These are phyloP conservation scores for Aspergillus felis DNA, from an alignment of 2,329 filamentous ascomycete genomes.

Conservation along the genomic window DNA sequence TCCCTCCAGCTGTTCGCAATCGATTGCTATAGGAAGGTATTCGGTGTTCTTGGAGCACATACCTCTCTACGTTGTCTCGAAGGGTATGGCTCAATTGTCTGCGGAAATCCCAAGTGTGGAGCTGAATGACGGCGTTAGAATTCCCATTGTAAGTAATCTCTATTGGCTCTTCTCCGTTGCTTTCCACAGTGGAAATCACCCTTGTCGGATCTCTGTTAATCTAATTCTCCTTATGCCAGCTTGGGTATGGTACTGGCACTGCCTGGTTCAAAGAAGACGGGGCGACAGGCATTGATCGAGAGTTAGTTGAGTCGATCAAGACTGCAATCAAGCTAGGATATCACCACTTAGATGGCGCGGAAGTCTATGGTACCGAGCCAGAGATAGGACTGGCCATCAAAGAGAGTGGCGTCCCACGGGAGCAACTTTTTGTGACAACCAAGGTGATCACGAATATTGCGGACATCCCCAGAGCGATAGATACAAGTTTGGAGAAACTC, in stretches of 20 bases:
- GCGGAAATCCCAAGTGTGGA: conserved; percentile 32
- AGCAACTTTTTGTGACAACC: conserved; percentile 52
- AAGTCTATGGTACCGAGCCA: conserved; percentile 50
- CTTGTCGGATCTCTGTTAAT: not conserved
- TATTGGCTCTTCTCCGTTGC: conserved; percentile 1
- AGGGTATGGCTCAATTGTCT: not conserved
- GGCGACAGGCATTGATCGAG: conserved; percentile 48
- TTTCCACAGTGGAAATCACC: not conserved
- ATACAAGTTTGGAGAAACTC: conserved; percentile 56
- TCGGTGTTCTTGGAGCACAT: not conserved
- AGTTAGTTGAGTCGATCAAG: conserved; percentile 54
- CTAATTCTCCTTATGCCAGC: conserved; percentile 28
- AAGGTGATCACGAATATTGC: conserved; percentile 53
- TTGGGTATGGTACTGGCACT: conserved; percentile 62
- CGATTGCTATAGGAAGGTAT: not conserved
- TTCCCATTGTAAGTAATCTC: conserved; percentile 49
- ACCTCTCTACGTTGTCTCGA: not conserved
- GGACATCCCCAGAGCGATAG: conserved; percentile 55
- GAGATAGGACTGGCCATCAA: conserved; percentile 49
- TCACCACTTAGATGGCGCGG: conserved; percentile 60
- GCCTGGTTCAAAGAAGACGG: conserved; percentile 58
- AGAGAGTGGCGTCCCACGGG: conserved; percentile 43
- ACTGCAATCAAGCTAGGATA: conserved; percentile 57
- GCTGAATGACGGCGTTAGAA: conserved; percentile 54
- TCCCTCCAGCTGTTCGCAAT: not conserved